Percentiles rank a stretch among this genome's conserved stretches.
These are phyloP conservation scores for Euphorbia neoarborescens DNA, from an alignment of 441 rosid species.

Conservation along the genomic window DNA sequence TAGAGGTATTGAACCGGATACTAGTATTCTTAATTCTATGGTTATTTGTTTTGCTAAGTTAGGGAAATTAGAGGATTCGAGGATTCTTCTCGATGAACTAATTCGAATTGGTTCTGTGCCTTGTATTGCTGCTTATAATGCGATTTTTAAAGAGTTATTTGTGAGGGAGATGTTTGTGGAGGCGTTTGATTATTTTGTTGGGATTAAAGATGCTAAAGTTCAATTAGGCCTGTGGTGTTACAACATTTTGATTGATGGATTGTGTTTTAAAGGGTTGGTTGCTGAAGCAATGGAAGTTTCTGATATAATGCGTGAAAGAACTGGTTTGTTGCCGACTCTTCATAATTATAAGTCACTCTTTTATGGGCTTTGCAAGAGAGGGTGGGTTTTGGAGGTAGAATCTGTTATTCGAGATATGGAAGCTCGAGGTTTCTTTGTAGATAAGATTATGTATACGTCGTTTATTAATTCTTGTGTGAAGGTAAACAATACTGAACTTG, in stretches of 20 bases:
- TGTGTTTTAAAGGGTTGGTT: conserved; percentile 41
- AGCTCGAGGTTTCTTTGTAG: conserved; percentile 39
- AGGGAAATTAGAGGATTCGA: conserved; percentile 44
- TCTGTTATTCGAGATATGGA: conserved; percentile 45
- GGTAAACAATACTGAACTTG: conserved; percentile 49
- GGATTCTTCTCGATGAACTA: conserved; percentile 35
- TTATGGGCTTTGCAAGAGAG: conserved; percentile 49
- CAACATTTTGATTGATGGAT: conserved; percentile 37
- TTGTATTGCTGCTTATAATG: conserved; percentile 29
- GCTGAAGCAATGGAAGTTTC: conserved; percentile 44
- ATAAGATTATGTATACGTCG: conserved; percentile 47
- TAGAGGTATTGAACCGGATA: conserved; percentile 38
- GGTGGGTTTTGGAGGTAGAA: conserved; percentile 43
- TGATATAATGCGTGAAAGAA: conserved; percentile 35
- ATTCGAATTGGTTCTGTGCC: conserved; percentile 28
- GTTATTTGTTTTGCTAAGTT: conserved; percentile 43
- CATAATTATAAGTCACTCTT: conserved; percentile 48
- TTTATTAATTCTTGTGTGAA: conserved; percentile 42
- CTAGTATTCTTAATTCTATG: conserved; percentile 38
- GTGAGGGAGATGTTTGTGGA: conserved; percentile 36
- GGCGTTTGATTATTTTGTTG: conserved; percentile 38
- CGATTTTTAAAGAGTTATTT: conserved; percentile 34
- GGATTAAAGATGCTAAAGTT: conserved; percentile 23
- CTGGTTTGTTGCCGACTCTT: conserved; percentile 33
- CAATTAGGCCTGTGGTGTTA: conserved; percentile 37